A percentile compares a stretch with the other conserved stretches of the same genome.
Conservation (phyloP, 352 stramenopile species). For the Phytophthora cactorum region DNA sequence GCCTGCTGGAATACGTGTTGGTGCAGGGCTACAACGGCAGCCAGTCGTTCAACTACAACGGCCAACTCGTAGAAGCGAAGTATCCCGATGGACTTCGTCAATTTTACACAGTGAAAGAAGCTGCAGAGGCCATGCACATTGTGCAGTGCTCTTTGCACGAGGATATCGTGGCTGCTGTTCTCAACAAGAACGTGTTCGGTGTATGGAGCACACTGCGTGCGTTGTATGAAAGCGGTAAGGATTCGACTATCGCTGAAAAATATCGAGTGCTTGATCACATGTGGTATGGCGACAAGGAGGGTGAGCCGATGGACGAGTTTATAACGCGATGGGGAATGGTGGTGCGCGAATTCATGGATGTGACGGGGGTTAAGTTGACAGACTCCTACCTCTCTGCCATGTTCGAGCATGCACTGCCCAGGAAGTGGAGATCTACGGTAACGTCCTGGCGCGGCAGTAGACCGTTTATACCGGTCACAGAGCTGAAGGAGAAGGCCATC, state of each 20-base stretch:
- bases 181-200: slow-evolving; percentile 38
- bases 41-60: slow-evolving; percentile 13
- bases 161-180: slow-evolving; percentile 26
- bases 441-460: slow-evolving; percentile 24
- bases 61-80: slow-evolving; percentile 1
- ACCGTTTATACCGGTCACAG: slow-evolving; percentile 20
- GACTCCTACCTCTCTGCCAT: slow-evolving; percentile 30
- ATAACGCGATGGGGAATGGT: slow-evolving; percentile 25
- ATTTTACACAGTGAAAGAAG: background rate
- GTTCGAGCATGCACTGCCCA: slow-evolving; percentile 27
- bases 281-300: slow-evolving; percentile 29
- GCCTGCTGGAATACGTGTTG: slow-evolving; percentile 10
- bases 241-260: slow-evolving; percentile 16
- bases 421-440: slow-evolving; percentile 16
- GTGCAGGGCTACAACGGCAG: slow-evolving; percentile 17
- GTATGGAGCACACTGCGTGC: slow-evolving; percentile 30
- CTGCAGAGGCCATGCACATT: background rate
- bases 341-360: slow-evolving; percentile 27
- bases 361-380: slow-evolving; percentile 18
- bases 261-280: slow-evolving; percentile 32
- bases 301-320: slow-evolving; percentile 23
- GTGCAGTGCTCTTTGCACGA: slow-evolving; percentile 16
- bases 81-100: background rate
- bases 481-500: slow-evolving; percentile 30
- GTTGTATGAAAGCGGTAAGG: slow-evolving; percentile 16